These are phyloP conservation scores for Pichia sp. DNA, from an alignment of 1,139 yeast species.

Conservation along the genomic window DNA sequence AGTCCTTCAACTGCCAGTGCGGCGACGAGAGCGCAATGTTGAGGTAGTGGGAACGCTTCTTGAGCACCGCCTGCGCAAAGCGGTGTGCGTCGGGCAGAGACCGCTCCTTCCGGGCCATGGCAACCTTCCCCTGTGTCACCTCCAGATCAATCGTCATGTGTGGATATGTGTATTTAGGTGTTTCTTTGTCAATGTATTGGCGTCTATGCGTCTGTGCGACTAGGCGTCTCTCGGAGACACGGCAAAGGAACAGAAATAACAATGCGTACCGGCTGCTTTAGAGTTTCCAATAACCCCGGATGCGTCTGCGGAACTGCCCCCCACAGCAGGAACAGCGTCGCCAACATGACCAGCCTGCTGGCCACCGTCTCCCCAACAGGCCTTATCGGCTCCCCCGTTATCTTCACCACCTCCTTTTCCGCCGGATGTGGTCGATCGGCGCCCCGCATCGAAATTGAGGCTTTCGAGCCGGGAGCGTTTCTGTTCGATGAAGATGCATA, in stretches of 20 bases:
- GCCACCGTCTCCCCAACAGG: background rate
- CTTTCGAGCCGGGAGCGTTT: background rate
- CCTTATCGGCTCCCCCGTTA: conserved; percentile 1
- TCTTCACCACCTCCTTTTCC: background rate
- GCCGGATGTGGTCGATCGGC: background rate
- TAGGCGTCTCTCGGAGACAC: no score
- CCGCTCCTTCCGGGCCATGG: background rate
- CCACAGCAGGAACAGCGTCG: no score
- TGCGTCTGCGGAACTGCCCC: no score
- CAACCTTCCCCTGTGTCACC: background rate
- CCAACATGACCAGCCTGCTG: background rate
- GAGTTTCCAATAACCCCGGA: no score
- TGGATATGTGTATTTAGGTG: background rate
- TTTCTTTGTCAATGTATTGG: background rate
- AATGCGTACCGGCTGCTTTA: no score
- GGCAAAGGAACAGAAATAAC: no score
- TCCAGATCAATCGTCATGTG: conserved; percentile 5
- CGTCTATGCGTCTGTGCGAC: no score
- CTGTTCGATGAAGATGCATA: background rate
- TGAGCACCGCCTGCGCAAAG: conserved; percentile 6
- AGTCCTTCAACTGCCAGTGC: conserved; percentile 88
- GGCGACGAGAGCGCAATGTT: conserved; percentile 17
- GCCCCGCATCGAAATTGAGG: background rate
- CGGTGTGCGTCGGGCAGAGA: conserved; percentile 1
- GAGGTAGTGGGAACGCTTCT: conserved; percentile 9